Evolutionary conservation across 352 stramenopile species (phyloP), one percentile per base, ranked within the genome.

Genomic region (Phytopythium delawarense): DNA sequence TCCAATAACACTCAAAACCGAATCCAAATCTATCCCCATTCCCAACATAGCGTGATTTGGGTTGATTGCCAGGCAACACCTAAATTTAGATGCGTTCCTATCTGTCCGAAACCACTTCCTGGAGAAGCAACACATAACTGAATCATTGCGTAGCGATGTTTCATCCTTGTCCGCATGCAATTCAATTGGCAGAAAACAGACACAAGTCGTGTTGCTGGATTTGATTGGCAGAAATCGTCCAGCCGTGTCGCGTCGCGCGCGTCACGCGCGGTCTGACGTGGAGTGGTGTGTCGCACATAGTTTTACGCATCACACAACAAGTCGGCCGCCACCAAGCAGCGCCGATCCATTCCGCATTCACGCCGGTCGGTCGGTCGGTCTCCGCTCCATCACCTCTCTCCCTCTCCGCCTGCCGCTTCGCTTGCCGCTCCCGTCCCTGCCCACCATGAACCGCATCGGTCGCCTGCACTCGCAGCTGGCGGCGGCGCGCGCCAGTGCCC

Each of bases 371-470:
- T 12, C 34, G 34, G 7, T 39, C 34, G 7, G 11, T 39, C 34
- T 39, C 34, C 34, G 34, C 34, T 4, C 7, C 42, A 11, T 8
- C 20, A 8, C 5, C 42, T 51, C 51, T 12, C 20, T 34, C 34
- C 25, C 50, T 13, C 9, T 28, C 25, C 25, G 25, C 25, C 25
- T 28, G 25, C 25, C 25, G 25, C 25, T 28, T 2, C 25, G 25
- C 25, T 2, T 28, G 25, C 25, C 25, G 25, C 25, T 28, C 25
- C 25, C 25, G 25, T 28, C 25, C 25, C 25, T 2, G 25, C 15
- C 18, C 20, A 44, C 1, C 11, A 83, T 86, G 74, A 40, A 83
- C 40, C 76, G 76, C 48, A 75, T 81, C 62, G 65, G 25, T n/a
- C 72, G 70, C 7, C 44, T 83, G 50, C 66, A 78, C 4, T 57